Evolutionary conservation across 805 yeast species (phyloP).

Genomic region (Huiozyma sinensis): DNA sequence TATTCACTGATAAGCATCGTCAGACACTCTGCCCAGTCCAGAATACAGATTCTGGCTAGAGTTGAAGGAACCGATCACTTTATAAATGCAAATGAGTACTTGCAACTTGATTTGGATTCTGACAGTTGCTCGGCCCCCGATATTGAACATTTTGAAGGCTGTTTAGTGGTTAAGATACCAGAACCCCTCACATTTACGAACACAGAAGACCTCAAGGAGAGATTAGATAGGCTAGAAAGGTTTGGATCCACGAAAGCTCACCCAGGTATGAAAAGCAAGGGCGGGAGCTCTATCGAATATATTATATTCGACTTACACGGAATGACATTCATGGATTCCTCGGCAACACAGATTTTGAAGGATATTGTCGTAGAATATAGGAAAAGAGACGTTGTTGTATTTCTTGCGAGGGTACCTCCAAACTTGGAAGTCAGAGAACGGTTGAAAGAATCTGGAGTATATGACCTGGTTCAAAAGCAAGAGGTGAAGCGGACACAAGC

Average conservation of each 20-base stretch:
- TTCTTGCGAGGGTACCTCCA: conserved; percentile 50
- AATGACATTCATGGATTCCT: conserved; percentile 69
- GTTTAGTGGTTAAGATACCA: conserved; percentile 69
- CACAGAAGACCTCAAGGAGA: conserved; percentile 59
- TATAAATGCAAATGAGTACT: conserved; percentile 59
- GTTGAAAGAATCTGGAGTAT: conserved; percentile 47
- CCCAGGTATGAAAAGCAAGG: conserved; percentile 55
- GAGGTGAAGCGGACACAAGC: not conserved
- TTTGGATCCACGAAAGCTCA: conserved; percentile 69
- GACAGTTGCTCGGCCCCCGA: conserved; percentile 4
- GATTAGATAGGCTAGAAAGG: conserved; percentile 59
- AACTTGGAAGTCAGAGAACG: conserved; percentile 37
- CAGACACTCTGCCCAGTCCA: conserved; percentile 67
- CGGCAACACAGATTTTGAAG: conserved; percentile 62
- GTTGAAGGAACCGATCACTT: conserved; percentile 50
- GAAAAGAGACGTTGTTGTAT: conserved; percentile 44
- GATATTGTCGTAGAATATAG: conserved; percentile 51
- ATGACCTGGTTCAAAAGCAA: conserved; percentile 1
- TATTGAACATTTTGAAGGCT: conserved; percentile 50
- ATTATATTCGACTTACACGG: conserved; percentile 74
- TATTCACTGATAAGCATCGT: conserved; percentile 73
- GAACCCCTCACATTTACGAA: conserved; percentile 87
- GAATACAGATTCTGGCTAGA: conserved; percentile 75
- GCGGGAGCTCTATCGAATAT: conserved; percentile 37
- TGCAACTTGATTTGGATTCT: conserved; percentile 22